phyloP scores from a whole-genome alignment of 371 early-diverging fungal species.

The Dichotomocladium elegans region DNA sequence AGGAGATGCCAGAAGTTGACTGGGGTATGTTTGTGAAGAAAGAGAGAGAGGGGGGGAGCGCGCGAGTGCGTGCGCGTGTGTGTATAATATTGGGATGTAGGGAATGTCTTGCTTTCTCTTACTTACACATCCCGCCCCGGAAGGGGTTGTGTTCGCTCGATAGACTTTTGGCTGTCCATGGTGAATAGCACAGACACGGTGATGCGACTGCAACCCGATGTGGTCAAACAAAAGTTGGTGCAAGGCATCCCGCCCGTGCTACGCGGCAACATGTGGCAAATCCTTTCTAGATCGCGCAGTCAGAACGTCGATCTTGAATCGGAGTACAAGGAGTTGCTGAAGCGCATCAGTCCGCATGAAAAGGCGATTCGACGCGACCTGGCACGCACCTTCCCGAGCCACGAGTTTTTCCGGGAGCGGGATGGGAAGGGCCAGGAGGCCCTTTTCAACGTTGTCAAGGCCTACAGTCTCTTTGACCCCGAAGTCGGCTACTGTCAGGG shows the following conservation, averaged over 20 bases:
- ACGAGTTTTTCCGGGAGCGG: constrained; percentile 71
- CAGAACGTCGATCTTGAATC: constrained; percentile 66
- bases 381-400: constrained; percentile 82
- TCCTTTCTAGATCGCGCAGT: constrained; percentile 57
- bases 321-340: constrained; percentile 73
- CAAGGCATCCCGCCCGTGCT: constrained; percentile 79
- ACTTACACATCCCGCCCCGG: too few relatives aligned
- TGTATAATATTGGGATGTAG: neutral
- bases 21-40: constrained; percentile 28
- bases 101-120: too few relatives aligned
- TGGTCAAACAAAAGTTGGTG: constrained; percentile 22
- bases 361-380: constrained; percentile 85
- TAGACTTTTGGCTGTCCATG: constrained; percentile 40
- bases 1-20: constrained; percentile 5
- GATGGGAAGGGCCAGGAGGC: constrained; percentile 79
- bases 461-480: constrained; percentile 86
- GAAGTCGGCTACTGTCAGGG: constrained; percentile 98
- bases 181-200: constrained; percentile 26
- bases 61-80: neutral
- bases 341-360: constrained; percentile 77
- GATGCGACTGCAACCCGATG: constrained; percentile 13
- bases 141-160: too few relatives aligned
- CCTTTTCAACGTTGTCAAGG: constrained; percentile 82
- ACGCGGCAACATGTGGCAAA: constrained; percentile 87
- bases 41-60: too few relatives aligned